Percentiles rank a stretch among this genome's conserved stretches.
These are phyloP conservation scores for Chlamydomonas reinhardtii DNA, from an alignment of 163 green algal species.

Conservation along the genomic window DNA sequence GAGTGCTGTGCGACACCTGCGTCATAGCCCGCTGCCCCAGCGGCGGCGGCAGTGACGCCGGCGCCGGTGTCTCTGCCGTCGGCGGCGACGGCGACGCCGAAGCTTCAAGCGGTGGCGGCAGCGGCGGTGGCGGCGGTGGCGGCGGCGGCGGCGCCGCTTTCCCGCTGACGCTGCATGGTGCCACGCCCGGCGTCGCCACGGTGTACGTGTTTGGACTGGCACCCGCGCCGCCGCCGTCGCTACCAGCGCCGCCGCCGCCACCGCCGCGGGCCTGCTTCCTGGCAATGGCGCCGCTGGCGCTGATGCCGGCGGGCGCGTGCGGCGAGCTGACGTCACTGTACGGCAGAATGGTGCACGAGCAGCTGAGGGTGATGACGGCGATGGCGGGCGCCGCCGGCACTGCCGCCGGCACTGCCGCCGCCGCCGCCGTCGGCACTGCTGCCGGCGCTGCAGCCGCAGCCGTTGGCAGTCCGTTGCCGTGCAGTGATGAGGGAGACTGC, in stretches of 20 bases:
- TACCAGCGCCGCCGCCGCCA: background rate
- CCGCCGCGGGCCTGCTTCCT: background rate
- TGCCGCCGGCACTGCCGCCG: background rate
- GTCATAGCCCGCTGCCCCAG: background rate
- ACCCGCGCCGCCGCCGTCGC: too few relatives aligned
- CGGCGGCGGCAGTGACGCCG: background rate
- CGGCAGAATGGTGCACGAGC: conserved; percentile 36
- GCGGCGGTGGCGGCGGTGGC: background rate
- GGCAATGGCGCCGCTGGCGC: background rate
- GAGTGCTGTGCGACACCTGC: conserved; percentile 31
- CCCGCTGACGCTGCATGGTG: background rate
- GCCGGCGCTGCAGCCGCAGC: background rate
- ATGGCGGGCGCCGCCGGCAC: background rate
- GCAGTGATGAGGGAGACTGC: background rate
- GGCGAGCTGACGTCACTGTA: conserved; percentile 19
- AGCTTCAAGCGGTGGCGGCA: background rate
- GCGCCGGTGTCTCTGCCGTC: background rate
- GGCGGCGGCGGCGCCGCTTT: background rate
- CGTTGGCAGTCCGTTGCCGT: too few relatives aligned
- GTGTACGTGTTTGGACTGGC: conserved; percentile 19
- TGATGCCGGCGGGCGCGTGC: background rate
- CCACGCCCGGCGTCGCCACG: background rate
- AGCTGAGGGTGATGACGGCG: background rate
- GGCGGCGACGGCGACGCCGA: background rate
- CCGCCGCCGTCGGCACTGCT: too few relatives aligned